phyloP scores from a whole-genome alignment of 192 early-diverging fungal species.

The Coemansia reversa region DNA sequence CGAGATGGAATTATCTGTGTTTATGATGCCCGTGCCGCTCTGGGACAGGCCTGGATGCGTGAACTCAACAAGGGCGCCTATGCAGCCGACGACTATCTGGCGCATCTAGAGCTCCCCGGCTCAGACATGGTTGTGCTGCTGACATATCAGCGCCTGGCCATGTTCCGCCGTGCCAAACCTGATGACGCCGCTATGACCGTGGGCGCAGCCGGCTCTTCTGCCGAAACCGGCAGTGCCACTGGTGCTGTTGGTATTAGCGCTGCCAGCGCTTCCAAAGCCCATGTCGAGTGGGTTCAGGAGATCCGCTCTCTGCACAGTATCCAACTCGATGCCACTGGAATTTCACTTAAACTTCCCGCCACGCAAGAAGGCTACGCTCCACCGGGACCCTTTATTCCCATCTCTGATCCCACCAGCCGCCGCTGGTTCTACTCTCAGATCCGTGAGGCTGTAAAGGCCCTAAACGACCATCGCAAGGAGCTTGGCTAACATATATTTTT shows the following conservation, averaged over 20 bases:
- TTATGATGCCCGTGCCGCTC: conserved; percentile 73
- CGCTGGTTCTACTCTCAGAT: conserved; percentile 72
- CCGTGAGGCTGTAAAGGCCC: conserved; percentile 62
- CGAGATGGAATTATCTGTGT: conserved; percentile 79
- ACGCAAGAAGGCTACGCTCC: conserved; percentile 53
- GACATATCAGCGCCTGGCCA: conserved; percentile 74
- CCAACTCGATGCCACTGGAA: conserved; percentile 67
- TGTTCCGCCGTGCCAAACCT: conserved; percentile 58
- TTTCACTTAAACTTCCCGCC: conserved; percentile 66
- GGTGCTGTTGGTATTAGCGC: conserved; percentile 50
- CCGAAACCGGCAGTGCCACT: conserved; percentile 35
- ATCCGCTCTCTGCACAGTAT: conserved; percentile 70
- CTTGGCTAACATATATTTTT: conserved; percentile 19
- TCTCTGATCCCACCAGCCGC: conserved; percentile 63
- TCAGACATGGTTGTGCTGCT: conserved; percentile 86
- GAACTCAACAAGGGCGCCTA: conserved; percentile 74
- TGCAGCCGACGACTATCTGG: conserved; percentile 81
- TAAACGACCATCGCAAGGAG: conserved; percentile 46
- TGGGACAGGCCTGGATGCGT: conserved; percentile 85
- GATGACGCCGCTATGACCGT: conserved; percentile 45
- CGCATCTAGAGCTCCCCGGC: conserved; percentile 77
- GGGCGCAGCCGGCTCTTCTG: conserved; percentile 41
- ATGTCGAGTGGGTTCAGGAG: conserved; percentile 82
- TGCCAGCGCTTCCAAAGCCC: conserved; percentile 61
- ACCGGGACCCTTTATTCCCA: conserved; percentile 67